These are phyloP conservation scores for Nitzschia sp. DNA, from an alignment of 108 stramenopile genomes.

Conservation along the genomic window DNA sequence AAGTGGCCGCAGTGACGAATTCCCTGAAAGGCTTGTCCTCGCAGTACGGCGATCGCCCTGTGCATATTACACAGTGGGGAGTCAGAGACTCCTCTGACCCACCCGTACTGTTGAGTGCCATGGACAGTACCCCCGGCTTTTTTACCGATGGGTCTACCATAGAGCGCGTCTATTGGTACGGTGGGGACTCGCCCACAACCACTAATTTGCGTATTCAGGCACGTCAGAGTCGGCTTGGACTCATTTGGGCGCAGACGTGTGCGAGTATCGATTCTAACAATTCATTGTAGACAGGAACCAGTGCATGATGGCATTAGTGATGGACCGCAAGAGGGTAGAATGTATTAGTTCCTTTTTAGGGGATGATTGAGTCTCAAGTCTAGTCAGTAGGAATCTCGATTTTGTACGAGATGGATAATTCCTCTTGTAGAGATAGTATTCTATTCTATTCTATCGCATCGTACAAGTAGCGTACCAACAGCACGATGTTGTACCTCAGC, in stretches of 20 bases:
- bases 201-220: slow-evolving; percentile 1
- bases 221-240: background rate
- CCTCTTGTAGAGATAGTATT: too few species aligned
- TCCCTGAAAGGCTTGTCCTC: background rate
- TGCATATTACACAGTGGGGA: slow-evolving; percentile 23
- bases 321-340: too few species aligned
- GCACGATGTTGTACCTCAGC: too few species aligned
- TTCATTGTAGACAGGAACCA: too few species aligned
- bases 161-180: slow-evolving; percentile 29
- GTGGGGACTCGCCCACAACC: background rate
- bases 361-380: too few species aligned
- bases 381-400: too few species aligned
- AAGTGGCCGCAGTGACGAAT: background rate
- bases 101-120: slow-evolving; percentile 6
- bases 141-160: slow-evolving; percentile 6
- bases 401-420: too few species aligned
- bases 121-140: slow-evolving; percentile 11
- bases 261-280: background rate
- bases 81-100: background rate
- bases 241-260: background rate
- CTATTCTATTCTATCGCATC: too few species aligned
- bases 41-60: slow-evolving; percentile 8
- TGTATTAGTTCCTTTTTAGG: too few species aligned
- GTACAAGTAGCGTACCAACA: too few species aligned
- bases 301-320: too few species aligned